Conservation (phyloP, 805 yeast species). For the Kodamaea leandrae region DNA sequence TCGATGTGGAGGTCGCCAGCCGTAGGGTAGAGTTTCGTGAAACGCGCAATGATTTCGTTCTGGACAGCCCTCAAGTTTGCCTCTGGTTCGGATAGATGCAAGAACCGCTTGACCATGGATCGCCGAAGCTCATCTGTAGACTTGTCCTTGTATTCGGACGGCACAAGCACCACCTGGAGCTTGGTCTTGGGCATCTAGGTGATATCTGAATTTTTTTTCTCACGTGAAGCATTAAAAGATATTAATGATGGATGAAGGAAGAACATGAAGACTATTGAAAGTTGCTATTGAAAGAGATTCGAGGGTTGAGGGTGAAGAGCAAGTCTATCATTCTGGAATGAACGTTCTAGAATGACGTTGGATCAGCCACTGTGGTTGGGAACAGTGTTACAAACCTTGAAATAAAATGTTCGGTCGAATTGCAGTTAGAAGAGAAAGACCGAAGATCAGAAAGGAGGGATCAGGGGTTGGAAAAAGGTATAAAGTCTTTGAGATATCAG, state of each 20-base stretch:
- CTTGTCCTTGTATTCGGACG: conserved; percentile 19
- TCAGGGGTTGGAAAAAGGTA: too few species aligned
- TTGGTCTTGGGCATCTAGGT: conserved; percentile 25
- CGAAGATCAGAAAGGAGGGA: too few species aligned
- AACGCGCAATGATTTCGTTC: conserved; percentile 53
- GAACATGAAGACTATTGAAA: neutral
- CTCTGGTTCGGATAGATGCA: conserved; percentile 56
- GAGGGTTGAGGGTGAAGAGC: neutral
- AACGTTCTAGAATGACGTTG: too few species aligned
- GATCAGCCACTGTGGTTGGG: too few species aligned
- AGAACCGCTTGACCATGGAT: conserved; percentile 45
- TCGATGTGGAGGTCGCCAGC: conserved; percentile 53
- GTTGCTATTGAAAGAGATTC: neutral
- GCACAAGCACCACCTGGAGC: conserved; percentile 38
- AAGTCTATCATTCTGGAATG: too few species aligned
- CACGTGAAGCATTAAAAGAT: too few species aligned
- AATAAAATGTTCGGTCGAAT: too few species aligned
- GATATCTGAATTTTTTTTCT: neutral
- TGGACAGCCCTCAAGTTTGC: conserved; percentile 49
- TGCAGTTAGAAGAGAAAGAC: too few species aligned
- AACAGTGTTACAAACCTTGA: too few species aligned
- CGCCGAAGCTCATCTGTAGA: conserved; percentile 22
- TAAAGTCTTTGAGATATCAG: too few species aligned
- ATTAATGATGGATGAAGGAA: neutral
- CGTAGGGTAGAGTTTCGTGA: conserved; percentile 62